phyloP scores from a whole-genome alignment of 345 rosid genomes.

The Microthlaspi erraticum region DNA sequence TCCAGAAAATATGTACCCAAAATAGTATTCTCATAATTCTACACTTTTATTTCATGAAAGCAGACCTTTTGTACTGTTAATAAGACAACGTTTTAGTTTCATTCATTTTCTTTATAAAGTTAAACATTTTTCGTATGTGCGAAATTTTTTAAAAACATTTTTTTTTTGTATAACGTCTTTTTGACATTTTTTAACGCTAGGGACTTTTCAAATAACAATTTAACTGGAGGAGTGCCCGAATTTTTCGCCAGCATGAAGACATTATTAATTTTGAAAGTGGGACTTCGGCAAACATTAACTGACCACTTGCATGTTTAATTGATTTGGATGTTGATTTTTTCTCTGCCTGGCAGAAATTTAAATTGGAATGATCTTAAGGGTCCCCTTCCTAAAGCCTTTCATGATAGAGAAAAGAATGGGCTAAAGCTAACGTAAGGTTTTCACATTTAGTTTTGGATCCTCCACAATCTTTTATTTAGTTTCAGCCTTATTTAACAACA shows the following conservation, averaged over 20 bases:
- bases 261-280: slow-evolving; percentile 48
- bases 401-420: slow-evolving; percentile 31
- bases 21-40: no score
- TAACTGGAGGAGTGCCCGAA: slow-evolving; percentile 50
- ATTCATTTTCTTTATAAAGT: no score
- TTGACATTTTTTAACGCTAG: slow-evolving; percentile 12
- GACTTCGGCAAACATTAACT: no score
- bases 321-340: neutral
- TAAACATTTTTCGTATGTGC: no score
- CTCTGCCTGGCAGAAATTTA: slow-evolving; percentile 43
- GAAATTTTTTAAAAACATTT: no score
- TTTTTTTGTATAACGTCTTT: no score
- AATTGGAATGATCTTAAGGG: slow-evolving; percentile 47
- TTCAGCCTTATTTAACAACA: neutral
- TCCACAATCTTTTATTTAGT: neutral
- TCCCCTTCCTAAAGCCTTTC: slow-evolving; percentile 40
- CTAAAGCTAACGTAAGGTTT: slow-evolving; percentile 40
- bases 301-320: neutral
- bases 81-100: no score
- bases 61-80: no score
- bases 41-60: no score
- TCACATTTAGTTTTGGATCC: neutral
- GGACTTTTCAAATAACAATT: slow-evolving; percentile 51
- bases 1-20: no score
- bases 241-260: slow-evolving; percentile 43